A percentile compares a stretch with the other conserved stretches of the same genome.
phyloP scores from a whole-genome alignment of 1,139 yeast genomes.

The Magnusiomyces ingens region DNA sequence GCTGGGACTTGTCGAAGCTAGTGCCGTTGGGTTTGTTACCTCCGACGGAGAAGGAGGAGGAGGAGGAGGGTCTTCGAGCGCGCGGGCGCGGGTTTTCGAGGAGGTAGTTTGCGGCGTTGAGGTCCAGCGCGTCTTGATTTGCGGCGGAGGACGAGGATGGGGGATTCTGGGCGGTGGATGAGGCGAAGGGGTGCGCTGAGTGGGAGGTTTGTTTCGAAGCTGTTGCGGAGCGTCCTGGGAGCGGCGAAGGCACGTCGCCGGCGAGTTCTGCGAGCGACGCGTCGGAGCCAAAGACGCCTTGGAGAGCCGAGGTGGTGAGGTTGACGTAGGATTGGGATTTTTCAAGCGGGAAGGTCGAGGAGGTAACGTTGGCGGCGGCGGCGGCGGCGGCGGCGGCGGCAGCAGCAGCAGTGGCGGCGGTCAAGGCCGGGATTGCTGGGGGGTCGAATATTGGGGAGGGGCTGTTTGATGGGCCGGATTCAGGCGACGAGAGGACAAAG shows the following conservation, averaged over 20 bases:
- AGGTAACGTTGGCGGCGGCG: not conserved
- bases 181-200: not conserved
- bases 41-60: no score
- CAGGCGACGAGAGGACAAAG: not conserved
- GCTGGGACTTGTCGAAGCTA: no score
- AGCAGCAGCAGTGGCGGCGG: not conserved
- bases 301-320: conserved; percentile 29
- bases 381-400: not conserved
- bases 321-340: conserved; percentile 22
- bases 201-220: not conserved
- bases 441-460: not conserved
- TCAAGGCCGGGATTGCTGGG: not conserved
- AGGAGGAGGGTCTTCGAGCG: no score
- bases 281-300: conserved; percentile 35
- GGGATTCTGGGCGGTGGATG: not conserved
- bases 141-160: not conserved
- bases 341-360: conserved; percentile 1
- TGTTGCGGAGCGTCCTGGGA: not conserved
- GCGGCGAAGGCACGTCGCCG: conserved; percentile 26
- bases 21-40: no score
- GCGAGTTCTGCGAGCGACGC: conserved; percentile 34
- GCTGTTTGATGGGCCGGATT: not conserved
- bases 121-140: no score
- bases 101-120: no score
- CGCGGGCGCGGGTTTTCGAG: no score